Evolutionary conservation across 2,329 filamentous ascomycete genomes (phyloP), one percentile per base, ranked within the genome.

Genomic region (Fusarium sp.): DNA sequence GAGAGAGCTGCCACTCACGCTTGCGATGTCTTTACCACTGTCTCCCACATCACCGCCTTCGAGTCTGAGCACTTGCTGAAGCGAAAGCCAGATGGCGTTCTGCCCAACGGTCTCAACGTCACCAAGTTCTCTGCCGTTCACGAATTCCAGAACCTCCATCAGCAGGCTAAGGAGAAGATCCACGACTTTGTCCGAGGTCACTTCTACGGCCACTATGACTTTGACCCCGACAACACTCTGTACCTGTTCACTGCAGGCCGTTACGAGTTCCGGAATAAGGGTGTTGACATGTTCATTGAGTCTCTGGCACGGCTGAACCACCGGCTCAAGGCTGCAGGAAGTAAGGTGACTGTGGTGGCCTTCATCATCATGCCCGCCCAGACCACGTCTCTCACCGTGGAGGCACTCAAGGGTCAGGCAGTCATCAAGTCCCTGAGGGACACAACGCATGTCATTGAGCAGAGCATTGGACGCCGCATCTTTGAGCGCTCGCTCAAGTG

Each of bases 301-400:
- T 96, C 95, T 5, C 86, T 99, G 72, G 96, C 96, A 31, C 93
- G 96, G 49, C 86, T 99, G 78, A 99, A 99, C 84, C 95, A 98
- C 86, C 91, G 93, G 42, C 90, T 99, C 80, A 98, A 98, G 89
- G 84, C 85, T 60, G 84, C 91, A 9, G 94, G 94, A 57, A 97
- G 94, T 77, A 97, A 96, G 84, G 95, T 92, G 81, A 98, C 96
- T 0, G 93, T 99, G 9, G 96, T 99, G 20, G 96, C 96, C 22
- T 99, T 99, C 81, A 93, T 99, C 83, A 98, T 99, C 82, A 97
- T 99, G 94, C 96, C 96, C 4, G 96, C 96, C 1, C 95, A 98
- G 84, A 98, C 96, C 2, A 94, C 94, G 9, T 98, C 96, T 0
- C 88, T 99, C 63, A 97, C 96, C 0, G 96, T 98, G 2, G 96